Percentiles rank a stretch among this genome's conserved stretches.
phyloP scores from a whole-genome alignment of 495 filamentous ascomycete species.

The Xylaria sp. region DNA sequence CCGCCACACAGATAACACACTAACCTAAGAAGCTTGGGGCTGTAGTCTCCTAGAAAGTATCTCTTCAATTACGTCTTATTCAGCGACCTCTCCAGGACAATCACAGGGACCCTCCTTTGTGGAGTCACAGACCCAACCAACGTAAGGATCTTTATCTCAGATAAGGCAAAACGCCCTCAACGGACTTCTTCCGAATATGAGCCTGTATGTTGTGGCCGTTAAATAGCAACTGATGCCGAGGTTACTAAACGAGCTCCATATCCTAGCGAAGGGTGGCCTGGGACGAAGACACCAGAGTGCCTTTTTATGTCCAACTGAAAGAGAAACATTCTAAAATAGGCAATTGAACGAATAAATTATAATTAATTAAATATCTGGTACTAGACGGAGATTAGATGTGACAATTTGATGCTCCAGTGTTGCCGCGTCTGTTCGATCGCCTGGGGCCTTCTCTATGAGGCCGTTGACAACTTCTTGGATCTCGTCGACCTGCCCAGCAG shows the following conservation, averaged over 20 bases:
- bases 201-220: conserved; percentile 24
- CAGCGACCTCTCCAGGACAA: background rate
- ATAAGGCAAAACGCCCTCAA: background rate
- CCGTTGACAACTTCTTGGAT: background rate
- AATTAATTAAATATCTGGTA: background rate
- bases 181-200: conserved; percentile 32
- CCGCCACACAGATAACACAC: background rate
- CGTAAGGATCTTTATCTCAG: background rate
- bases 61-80: background rate
- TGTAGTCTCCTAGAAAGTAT: no score
- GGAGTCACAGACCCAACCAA: background rate
- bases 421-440: background rate
- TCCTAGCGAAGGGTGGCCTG: conserved; percentile 4
- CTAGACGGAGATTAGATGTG: background rate
- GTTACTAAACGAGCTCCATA: conserved; percentile 6
- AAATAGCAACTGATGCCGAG: background rate
- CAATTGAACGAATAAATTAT: background rate
- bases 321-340: background rate
- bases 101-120: background rate
- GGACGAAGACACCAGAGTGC: conserved; percentile 22
- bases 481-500: background rate
- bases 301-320: no score
- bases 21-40: no score
- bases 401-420: background rate
- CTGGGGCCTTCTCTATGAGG: background rate